Base-by-base conservation (phyloP, 1,284 basidiomycete species). In the Austropuccinia psidii region DNA sequence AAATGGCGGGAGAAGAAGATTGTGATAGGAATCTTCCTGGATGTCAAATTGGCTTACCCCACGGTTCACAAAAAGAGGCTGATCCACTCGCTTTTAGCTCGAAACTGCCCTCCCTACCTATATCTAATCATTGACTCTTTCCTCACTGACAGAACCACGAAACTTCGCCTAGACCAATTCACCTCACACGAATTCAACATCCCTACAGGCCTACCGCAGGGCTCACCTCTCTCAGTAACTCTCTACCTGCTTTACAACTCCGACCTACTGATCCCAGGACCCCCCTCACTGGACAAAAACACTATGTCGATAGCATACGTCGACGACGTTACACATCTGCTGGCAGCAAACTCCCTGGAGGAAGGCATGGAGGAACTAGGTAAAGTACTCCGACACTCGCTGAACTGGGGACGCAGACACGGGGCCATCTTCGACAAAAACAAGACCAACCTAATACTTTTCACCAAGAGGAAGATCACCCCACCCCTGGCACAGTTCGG, bases 201-300 rank as follows among this genome's bases (percentile, higher is more conserved):
- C 17, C 29, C 27, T 9, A 27, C 55, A 50, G 65, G 65, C 9
- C 29, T 68, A 7, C 65, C 65, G 19, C 47, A 68, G 43, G 65
- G 65, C 4, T 68, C 50, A 27, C 66, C 50, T 17, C 49, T 55
- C 24, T 55, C 39, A 27, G 35, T 39, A 11, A 35, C 49, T 24
- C 39, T 57, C 9, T 68, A 68, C 39, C 27, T 57, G n/a, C 27
- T 68, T 24, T 68, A 68, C 27, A 68, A 68, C 52, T 55, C 49
- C 24, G 21, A 21, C 24, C 37, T 68, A 5, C 37, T 68, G 29
- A 19, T 45, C 45, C 39, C n/a, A 41, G 24, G 15, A 19, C 11
- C n/a, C 13, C 9, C 41, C n/a, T n/a, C 27, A 35, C 21, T 57
- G 7, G 11, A 21, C 4, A 37, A 49, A 27, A 35, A 33, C 54